A percentile compares a stretch with the other conserved stretches of the same genome.
phyloP scores from a whole-genome alignment of 352 stramenopile genomes.

The Phytophthora cryptogea region DNA sequence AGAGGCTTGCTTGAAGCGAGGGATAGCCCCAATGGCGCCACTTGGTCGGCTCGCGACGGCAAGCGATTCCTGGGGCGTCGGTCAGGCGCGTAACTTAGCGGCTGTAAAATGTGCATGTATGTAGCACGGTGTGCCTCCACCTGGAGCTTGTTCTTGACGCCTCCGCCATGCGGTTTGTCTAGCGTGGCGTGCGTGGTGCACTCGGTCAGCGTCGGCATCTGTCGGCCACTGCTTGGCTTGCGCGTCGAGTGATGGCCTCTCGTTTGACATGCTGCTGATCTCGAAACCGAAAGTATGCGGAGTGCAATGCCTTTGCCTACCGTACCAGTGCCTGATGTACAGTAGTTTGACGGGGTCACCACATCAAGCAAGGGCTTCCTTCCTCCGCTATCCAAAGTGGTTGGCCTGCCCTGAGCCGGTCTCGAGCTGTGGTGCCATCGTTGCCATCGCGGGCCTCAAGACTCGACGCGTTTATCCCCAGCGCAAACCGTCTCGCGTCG shows the following conservation, averaged over 20 bases:
- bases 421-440: slow-evolving; percentile 10
- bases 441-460: slow-evolving; percentile 17
- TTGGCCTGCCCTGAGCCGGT: slow-evolving; percentile 1
- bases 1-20: slow-evolving; percentile 17
- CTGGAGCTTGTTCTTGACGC: not conserved
- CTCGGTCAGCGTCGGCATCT: slow-evolving; percentile 13
- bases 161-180: slow-evolving; percentile 3
- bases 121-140: slow-evolving; percentile 7
- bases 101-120: not conserved
- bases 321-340: no score
- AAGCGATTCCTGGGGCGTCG: slow-evolving; percentile 3
- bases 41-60: not conserved
- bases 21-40: slow-evolving; percentile 18
- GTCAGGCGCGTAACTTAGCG: not conserved
- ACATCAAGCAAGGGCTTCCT: slow-evolving; percentile 9
- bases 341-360: slow-evolving; percentile 4
- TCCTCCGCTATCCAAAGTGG: slow-evolving; percentile 29
- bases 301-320: not conserved
- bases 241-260: slow-evolving; percentile 27
- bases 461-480: slow-evolving; percentile 15
- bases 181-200: slow-evolving; percentile 13
- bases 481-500: slow-evolving; percentile 19
- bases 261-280: slow-evolving; percentile 28
- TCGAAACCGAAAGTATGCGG: slow-evolving; percentile 19
- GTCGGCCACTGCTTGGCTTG: slow-evolving; percentile 24